Base-by-base conservation (phyloP, 257 asterid genomes). In the Salvia rosmarinus region DNA sequence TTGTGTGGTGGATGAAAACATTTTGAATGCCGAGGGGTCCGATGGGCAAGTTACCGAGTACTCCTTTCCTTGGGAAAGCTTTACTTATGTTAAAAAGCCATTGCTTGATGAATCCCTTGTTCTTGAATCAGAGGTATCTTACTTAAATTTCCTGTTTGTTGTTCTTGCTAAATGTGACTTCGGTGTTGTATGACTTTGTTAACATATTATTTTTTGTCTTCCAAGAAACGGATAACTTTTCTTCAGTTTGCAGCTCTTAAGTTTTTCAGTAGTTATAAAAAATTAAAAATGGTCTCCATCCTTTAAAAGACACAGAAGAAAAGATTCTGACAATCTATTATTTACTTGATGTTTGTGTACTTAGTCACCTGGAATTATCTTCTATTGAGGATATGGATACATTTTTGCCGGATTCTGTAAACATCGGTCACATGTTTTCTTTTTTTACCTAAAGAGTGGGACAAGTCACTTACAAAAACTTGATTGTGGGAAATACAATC, bases 11-110 rank as follows among this genome's bases (percentile, higher is more conserved):
- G 98, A 95, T 73, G 99, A 95, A 74, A 85, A 75, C 82, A 89
- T 94, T 63, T 81, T 94, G 82, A 93, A 91, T 75, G 87, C 95
- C 5, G 96, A 90, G 86, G 99, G 89, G 67, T 64, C 82, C 70
- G 96, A 91, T 77, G 96, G 90, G 49, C 96, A 88, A 73, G 78
- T 78, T 75, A 61, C 80, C 8, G 89, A 85, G 47, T 78, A 76
- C 70, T 82, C 91, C 61, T 85, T 88, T 77, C 99, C 99, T 14
- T 95, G 99, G 99, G 99, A 91, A 84, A 84, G 94, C 89, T 89
- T 89, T 84, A 89, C 86, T 8, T 95, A 95, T 61, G 82, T 86
- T 46, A 95, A 90, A 17, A 95, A 85, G 77, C 84, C 97, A n/a
- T 40, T 87, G 79, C 81, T 85, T 57, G 89, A 88, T 86, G 86